Percentiles rank a stretch among this genome's conserved stretches.
Conservation (phyloP, 2,329 filamentous ascomycete genomes). For the Fonsecaea nubica region DNA sequence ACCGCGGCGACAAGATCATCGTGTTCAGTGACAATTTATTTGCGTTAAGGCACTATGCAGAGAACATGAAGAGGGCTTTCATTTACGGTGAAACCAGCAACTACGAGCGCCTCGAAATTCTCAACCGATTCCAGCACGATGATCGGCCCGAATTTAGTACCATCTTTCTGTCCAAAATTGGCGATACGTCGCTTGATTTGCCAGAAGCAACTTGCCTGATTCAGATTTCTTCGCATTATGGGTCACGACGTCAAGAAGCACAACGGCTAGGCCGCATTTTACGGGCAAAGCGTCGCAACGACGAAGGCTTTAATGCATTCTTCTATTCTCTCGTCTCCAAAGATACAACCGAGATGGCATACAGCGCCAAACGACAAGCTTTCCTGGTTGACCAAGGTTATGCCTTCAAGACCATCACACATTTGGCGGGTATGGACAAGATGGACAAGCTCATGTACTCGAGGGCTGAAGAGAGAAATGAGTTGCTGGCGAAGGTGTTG, state of each 20-base stretch:
- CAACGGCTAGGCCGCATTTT: constrained; percentile 92
- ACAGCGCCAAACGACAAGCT: constrained; percentile 93
- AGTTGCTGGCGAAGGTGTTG: constrained; percentile 86
- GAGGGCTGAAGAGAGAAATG: constrained; percentile 78
- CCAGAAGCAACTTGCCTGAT: constrained; percentile 96
- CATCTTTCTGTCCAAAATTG: constrained; percentile 95
- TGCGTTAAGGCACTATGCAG: constrained; percentile 82
- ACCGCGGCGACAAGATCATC: constrained; percentile 94
- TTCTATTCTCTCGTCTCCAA: constrained; percentile 98
- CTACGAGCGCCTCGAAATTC: constrained; percentile 80
- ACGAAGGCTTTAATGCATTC: constrained; percentile 98
- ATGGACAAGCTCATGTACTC: constrained; percentile 81
- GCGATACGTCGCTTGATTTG: constrained; percentile 95
- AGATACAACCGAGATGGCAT: constrained; percentile 97
- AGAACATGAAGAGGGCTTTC: constrained; percentile 82
- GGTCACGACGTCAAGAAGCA: constrained; percentile 93
- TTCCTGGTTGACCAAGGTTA: constrained; percentile 98
- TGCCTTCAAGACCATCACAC: constrained; percentile 98
- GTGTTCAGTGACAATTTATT: constrained; percentile 98
- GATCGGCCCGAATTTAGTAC: constrained; percentile 75
- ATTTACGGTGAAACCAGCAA: constrained; percentile 91
- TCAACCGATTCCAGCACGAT: constrained; percentile 96
- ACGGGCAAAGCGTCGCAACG: constrained; percentile 91
- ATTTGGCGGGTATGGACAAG: constrained; percentile 87
- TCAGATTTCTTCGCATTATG: constrained; percentile 96